Conservation (phyloP, 1,284 basidiomycete species). For the Grifola frondosa region DNA sequence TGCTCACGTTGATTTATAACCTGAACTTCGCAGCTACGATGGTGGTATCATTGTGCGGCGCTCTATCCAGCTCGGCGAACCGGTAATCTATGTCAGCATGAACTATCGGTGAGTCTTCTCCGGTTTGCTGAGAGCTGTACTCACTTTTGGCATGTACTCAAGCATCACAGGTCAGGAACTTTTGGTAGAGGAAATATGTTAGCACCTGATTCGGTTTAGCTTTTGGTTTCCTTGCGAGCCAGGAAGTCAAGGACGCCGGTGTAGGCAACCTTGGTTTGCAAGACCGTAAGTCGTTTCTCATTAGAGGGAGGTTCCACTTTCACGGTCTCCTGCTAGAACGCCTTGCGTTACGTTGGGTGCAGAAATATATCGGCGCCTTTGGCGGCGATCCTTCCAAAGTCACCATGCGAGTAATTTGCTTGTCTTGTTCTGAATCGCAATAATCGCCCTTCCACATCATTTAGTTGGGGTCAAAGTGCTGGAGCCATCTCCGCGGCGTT, state of each 20-base stretch:
- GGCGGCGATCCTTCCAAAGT: conserved; percentile 38
- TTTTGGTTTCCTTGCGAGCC: conserved; percentile 50
- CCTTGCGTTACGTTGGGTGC: conserved; percentile 54
- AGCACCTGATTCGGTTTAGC: conserved; percentile 21
- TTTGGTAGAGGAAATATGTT: not conserved
- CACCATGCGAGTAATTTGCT: conserved; percentile 20
- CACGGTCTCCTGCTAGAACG: conserved; percentile 3
- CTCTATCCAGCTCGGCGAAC: conserved; percentile 45
- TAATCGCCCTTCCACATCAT: not conserved
- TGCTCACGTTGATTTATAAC: not conserved
- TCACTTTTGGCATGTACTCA: not conserved
- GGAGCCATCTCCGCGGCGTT: not conserved
- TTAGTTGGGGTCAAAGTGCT: conserved; percentile 2
- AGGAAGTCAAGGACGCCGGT: conserved; percentile 49
- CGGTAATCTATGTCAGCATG: conserved; percentile 54
- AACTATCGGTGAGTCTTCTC: conserved; percentile 45
- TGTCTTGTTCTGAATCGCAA: not conserved
- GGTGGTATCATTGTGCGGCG: conserved; percentile 41
- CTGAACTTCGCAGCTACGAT: conserved; percentile 19
- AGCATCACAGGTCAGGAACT: not conserved
- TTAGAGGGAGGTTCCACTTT: not conserved
- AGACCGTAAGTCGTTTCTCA: conserved; percentile 42
- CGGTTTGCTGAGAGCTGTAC: too few relatives aligned
- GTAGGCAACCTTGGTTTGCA: conserved; percentile 54
- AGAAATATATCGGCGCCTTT: conserved; percentile 39